Base-by-base conservation (phyloP, 768 basidiomycete genomes). In the Hygrophoropsis aurantiaca region DNA sequence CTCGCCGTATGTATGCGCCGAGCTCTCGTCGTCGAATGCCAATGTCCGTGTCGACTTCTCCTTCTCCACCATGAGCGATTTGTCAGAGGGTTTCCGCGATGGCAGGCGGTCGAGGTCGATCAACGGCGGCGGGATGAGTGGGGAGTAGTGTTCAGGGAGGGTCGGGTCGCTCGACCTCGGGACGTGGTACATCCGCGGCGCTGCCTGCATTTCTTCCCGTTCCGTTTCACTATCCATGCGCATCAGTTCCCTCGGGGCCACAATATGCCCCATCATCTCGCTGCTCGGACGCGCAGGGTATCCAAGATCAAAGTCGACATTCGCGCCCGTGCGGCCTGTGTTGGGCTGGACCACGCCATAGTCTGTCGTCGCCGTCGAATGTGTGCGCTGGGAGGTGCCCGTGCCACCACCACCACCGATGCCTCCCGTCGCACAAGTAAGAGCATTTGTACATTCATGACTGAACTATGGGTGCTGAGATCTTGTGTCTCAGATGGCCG, bases 361-460 rank as follows among this genome's bases (percentile, higher is more conserved):
- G 42, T 68, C 70, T 38, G 75, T 74, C 8, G 49, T 55, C 35
- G 43, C 59, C 13, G 68, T n/a, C n/a, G n/a, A n/a, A n/a, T n/a
- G n/a, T n/a, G n/a, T n/a, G n/a, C n/a, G n/a, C n/a, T n/a, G n/a
- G n/a, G n/a, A n/a, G n/a, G n/a, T n/a, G n/a, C 71, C 74, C 0
- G 74, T 76, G 0, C 69, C 65, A 0, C 76, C 79, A 0, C 76
- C 79, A 0, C 78, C 77, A 1, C 73, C 75, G 0, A 69, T 75
- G 7, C 70, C 77, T 6, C 74, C 74, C 7, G 65, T 69, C 32
- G 67, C 69, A 24, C 65, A 67, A 53, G 69, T 71, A 49, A 24
- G 57, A 30, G n/a, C n/a, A 13, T 30, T 30, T 30, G 13, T 30
- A 7, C 13, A 7, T 6, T 30, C 27, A 30, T 13, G 27, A 30